Base-by-base conservation (phyloP, 306 rosid genomes). In the Cyclanthera cordifolia region DNA sequence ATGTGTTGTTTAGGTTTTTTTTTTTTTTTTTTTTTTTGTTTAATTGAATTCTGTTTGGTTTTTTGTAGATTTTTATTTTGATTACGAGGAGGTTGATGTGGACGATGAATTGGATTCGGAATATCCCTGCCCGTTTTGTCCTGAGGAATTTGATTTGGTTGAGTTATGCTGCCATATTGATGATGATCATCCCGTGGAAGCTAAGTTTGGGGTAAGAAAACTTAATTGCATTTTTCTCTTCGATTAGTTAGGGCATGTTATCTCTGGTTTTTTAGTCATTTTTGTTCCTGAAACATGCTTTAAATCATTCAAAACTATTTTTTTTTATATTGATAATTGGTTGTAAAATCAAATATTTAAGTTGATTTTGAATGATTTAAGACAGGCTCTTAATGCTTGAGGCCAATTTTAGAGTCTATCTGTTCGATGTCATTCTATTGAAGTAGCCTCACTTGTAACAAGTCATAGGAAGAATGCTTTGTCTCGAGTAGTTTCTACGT, bases 111-210 rank as follows among this genome's bases (percentile, higher is more conserved):
- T 80, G 24, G 78, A 64, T 27, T 69, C 78, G 67, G 82, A 56
- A 8, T 86, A 82, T 75, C 82, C 88, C 9, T 89, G 93, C 74
- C 90, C 88, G 2, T 89, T 76, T 80, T 84, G 96, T 69, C 52
- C 78, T 0, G 90, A 84, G 25, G 87, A 86, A 78, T 85, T 82
- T 81, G 90, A 89, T 78, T 75, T 86, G 57, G 76, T 83, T 59
- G 85, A 82, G 53, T 78, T 86, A 37, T 84, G 87, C 66, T 78
- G 73, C 80, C 96, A 89, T 80, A 69, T 89, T 66, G 90, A 86
- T 48, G 77, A 78, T 34, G 82, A 86, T n/a, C 96, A 89, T 77
- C 71, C 83, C 16, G n/a, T 73, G 24, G 85, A 86, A 73, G 48
- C 88, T 12, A 73, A 73, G 1, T 76, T 80, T 47, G 93, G 84